Evolutionary conservation across 1,284 basidiomycete genomes (phyloP).

Genomic region (Ceratobasidium sp.): DNA sequence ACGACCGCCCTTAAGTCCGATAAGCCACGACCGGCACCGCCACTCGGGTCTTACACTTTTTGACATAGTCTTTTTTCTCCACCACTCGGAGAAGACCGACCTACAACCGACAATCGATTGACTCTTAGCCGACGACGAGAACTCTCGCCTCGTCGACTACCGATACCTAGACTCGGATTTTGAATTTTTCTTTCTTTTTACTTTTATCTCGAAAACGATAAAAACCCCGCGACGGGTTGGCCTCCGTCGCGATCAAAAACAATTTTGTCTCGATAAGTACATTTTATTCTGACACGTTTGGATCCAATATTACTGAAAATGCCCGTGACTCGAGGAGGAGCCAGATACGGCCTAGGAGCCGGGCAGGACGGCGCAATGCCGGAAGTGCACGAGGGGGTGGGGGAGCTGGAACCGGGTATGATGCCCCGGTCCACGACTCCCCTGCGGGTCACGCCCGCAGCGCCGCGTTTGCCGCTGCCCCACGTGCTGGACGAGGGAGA

Average conservation of each 20-base stretch:
- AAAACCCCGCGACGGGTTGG: background rate
- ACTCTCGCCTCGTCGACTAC: too few species aligned
- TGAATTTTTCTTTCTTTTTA: slow-evolving; percentile 50
- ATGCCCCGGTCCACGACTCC: slow-evolving; percentile 3
- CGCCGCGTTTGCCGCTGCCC: background rate
- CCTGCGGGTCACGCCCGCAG: background rate
- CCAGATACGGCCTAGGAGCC: background rate
- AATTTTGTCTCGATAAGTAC: background rate
- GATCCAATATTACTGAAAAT: background rate
- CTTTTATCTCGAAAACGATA: background rate
- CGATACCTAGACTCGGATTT: too few species aligned
- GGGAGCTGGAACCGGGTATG: background rate
- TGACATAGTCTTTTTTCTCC: too few species aligned
- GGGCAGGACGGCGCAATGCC: background rate
- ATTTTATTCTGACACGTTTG: background rate
- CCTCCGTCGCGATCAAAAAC: background rate
- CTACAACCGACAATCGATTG: too few species aligned
- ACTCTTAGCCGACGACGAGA: too few species aligned
- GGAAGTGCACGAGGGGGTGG: background rate
- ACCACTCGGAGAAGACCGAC: too few species aligned
- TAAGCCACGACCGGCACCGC: too few species aligned
- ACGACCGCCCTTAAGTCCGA: too few species aligned
- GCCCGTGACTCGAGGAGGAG: background rate
- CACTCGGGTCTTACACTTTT: too few species aligned
- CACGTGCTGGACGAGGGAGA: background rate